Evolutionary conservation across 345 rosid genomes (phyloP), one percentile per base, ranked within the genome.

Genomic region (Eucalyptus grandis): DNA sequence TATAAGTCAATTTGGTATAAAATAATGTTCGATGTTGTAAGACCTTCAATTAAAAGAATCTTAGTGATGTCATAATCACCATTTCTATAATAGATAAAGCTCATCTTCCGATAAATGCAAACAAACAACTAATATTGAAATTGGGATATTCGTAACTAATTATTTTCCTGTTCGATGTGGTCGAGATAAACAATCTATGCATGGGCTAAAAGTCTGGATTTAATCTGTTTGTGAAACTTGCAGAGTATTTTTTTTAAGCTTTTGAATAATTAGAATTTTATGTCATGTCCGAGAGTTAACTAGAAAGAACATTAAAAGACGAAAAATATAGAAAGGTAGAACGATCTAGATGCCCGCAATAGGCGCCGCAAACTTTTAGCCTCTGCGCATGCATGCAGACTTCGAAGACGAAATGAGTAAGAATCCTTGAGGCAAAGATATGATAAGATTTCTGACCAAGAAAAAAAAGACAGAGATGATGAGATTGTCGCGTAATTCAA

Each of bases 251-350:
- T n/a, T n/a, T 2, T 0, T 22, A 8, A 11, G 14, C 15, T 40
- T 77, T 56, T 0, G 5, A 26, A 56, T 56, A 11, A 56, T 24
- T 26, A 56, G 5, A 56, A 56, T 56, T 24, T 1, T 56, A 60
- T 12, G 8, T 27, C n/a, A 26, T 60, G 67, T 12, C 14, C 6
- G n/a, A 1, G 65, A 24, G 67, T 12, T 60, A 26, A 60, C 1
- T 62, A 62, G 15, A 27, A 27, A 62, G 69, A 62, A 1, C 16
- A 5, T 62, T 62, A 62, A 27, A 62, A 62, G 69, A 60, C 14
- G 3, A 62, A 62, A 4, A 13, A 0, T 0, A 27, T 2, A 40
- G 24, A 40, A 77, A 21, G 47, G 2, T 6, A 10, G 1, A 11
- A 77, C 9, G 8, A 22, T 77, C 3, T 6, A 77, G 47, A 40